Percentiles rank a stretch among this genome's conserved stretches.
Conservation (phyloP, 2,329 filamentous ascomycete species). For the Davidsoniella virescens region DNA sequence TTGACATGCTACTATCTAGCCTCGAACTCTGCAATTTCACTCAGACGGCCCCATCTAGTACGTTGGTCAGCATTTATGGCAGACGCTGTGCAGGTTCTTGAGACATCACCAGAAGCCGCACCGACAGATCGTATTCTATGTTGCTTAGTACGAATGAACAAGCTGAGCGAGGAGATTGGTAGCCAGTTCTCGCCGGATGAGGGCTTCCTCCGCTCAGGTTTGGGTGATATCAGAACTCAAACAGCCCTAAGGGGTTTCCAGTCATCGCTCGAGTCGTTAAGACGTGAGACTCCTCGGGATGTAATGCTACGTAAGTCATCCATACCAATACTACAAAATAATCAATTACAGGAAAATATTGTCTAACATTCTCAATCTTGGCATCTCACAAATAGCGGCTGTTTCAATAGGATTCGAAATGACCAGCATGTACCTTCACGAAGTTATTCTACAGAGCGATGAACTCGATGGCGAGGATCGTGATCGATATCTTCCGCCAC, state of each 20-base stretch:
- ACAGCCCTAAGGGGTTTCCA: conserved; percentile 50
- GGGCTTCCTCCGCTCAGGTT: conserved; percentile 32
- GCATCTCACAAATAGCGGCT: conserved; percentile 28
- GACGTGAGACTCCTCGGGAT: conserved; percentile 33
- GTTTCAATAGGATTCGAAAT: conserved; percentile 48
- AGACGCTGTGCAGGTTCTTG: conserved; percentile 40
- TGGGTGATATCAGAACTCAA: conserved; percentile 47
- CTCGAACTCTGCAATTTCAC: conserved; percentile 42
- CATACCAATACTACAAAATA: neutral
- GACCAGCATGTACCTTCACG: conserved; percentile 58
- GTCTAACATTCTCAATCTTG: neutral
- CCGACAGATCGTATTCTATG: conserved; percentile 42
- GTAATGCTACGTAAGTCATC: conserved; percentile 37
- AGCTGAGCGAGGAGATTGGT: conserved; percentile 51
- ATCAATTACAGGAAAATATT: neutral
- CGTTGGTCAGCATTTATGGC: conserved; percentile 44
- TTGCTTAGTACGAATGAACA: conserved; percentile 42
- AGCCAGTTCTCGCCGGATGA: conserved; percentile 54
- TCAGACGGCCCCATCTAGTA: conserved; percentile 44
- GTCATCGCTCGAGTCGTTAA: conserved; percentile 45
- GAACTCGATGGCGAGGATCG: conserved; percentile 29
- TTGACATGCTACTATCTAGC: conserved; percentile 43
- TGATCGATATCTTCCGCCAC: conserved; percentile 25
- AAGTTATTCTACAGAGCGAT: conserved; percentile 53
- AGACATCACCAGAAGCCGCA: conserved; percentile 36